Evolutionary conservation across 225 moss, liverwort and hornwort species (phyloP).

Genomic region (Pseudisothecium myosuroides): DNA sequence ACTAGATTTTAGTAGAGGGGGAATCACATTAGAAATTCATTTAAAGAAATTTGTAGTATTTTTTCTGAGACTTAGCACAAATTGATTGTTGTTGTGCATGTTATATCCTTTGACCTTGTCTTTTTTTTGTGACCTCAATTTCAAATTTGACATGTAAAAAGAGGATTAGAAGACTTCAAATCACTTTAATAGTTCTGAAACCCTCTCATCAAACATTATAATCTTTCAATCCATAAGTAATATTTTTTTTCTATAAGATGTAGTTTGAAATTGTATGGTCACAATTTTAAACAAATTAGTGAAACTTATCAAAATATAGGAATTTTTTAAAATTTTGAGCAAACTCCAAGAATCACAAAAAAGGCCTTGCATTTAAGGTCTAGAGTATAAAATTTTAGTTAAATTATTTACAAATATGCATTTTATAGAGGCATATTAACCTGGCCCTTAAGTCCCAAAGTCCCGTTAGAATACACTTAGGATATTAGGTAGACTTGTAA

Average conservation of each 20-base stretch:
- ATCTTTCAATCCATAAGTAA: neutral
- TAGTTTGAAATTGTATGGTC: neutral
- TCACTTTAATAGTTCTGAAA: fast-evolving
- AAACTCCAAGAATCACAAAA: neutral
- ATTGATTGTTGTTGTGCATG: fast-evolving
- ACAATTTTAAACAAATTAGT: fast-evolving
- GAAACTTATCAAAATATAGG: neutral
- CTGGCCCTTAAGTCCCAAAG: too few species aligned
- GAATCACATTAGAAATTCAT: neutral
- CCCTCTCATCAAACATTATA: neutral
- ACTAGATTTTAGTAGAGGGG: fast-evolving
- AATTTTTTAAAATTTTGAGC: neutral
- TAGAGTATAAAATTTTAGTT: neutral
- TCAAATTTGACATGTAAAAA: neutral
- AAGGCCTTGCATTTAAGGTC: neutral
- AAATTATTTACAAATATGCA: too few species aligned
- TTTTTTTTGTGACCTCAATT: neutral
- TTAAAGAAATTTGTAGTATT: too few species aligned
- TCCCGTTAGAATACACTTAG: fast-evolving
- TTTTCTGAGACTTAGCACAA: neutral
- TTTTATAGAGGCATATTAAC: neutral
- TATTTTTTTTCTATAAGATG: neutral
- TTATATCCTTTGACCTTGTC: neutral
- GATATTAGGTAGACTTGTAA: neutral
- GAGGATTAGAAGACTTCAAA: neutral